Evolutionary conservation across 2,329 filamentous ascomycete species (phyloP), one percentile per base, ranked within the genome.

Genomic region (Dissoconium aciculare): DNA sequence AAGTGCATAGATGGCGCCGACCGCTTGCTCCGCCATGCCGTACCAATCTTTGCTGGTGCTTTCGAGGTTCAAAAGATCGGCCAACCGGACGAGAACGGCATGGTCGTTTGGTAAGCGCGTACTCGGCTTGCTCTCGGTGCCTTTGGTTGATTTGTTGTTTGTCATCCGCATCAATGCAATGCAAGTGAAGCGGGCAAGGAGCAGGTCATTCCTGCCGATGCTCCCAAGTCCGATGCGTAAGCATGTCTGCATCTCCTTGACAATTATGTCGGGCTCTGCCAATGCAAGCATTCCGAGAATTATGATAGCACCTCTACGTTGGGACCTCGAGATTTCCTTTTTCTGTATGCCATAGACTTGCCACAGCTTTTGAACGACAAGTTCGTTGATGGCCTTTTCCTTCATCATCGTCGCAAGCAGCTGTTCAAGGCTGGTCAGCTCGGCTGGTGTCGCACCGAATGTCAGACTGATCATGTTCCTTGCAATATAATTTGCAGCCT

Each of bases 381-480:
- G 63, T 12, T 91, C 83, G 2, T 81, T 78, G 39, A 98, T 76
- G 53, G 85, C 70, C 10, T 83, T 82, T 21, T 78, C 76, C 57
- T 85, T 91, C 82, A 94, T 93, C 89, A 98, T 98, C 0, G 84
- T 95, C 39, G 81, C 83, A 5, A 98, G 66, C 3, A 98, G 66
- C 56, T 98, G 89, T 56, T 98, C 89, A 5, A 98, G 66, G 27
- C 84, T 95, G 0, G 89, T 98, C 32, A 98, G 63, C 53, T 98
- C 89, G 1, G 91, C 89, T 1, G 87, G 83, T 0, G 87, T 92
- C 1, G 87, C 85, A 15, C 85, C 87, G 54, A 93, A 95, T 0
- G 89, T 98, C 49, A 98, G 61, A 64, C 85, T 94, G 56, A 95
- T 95, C 87, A 98, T 98, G 57, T 95, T 98, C 39, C 85, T 74